Conservation (phyloP, 176 grass and related monocot genomes). For the Zoysia pacifica region DNA sequence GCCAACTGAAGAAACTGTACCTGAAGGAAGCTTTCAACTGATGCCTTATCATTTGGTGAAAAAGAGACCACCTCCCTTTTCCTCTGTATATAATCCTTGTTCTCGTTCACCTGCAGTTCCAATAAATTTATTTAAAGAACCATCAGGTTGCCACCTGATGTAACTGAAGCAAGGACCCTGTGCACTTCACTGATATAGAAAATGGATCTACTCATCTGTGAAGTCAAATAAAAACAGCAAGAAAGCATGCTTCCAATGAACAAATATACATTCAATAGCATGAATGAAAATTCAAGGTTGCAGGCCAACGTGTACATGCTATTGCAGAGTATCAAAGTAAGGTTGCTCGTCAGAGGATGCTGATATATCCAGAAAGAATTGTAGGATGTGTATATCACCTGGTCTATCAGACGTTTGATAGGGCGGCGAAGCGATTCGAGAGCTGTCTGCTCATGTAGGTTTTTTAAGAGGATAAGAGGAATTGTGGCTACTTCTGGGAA, state of each 20-base stretch:
- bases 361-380: constrained; percentile 19
- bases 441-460: constrained; percentile 56
- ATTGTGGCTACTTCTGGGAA: constrained; percentile 87
- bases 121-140: constrained; percentile 25
- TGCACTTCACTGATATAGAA: constrained; percentile 10
- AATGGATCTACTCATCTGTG: background rate
- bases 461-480: constrained; percentile 86
- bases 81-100: constrained; percentile 70
- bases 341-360: constrained; percentile 8
- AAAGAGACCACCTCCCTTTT: constrained; percentile 76
- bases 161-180: background rate
- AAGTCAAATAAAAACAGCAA: background rate
- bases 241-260: background rate
- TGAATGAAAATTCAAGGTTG: background rate
- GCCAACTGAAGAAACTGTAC: constrained; percentile 32
- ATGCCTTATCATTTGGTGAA: constrained; percentile 74
- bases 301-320: background rate
- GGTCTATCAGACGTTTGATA: constrained; percentile 77
- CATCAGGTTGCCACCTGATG: constrained; percentile 3
- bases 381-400: constrained; percentile 48
- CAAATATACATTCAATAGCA: constrained; percentile 1
- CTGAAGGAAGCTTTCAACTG: constrained; percentile 73
- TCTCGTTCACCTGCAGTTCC: constrained; percentile 64
- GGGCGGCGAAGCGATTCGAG: constrained; percentile 60
- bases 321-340: background rate